These are phyloP conservation scores for Pyricularia pennisetigena DNA, from an alignment of 2,329 filamentous ascomycete species.

Conservation along the genomic window DNA sequence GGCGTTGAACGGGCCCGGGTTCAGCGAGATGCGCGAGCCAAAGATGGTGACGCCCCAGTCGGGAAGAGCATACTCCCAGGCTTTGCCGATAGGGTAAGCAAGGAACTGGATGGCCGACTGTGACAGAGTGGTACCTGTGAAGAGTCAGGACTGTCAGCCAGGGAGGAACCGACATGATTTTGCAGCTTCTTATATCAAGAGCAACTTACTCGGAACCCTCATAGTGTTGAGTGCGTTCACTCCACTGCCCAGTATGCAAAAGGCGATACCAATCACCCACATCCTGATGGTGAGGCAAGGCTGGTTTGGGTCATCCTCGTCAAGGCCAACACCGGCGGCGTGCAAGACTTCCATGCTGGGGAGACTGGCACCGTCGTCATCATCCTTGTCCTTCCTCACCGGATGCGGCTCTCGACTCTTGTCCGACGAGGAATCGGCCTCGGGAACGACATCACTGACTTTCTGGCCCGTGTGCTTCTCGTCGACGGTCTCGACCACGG, in stretches of 20 bases:
- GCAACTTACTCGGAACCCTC: not conserved
- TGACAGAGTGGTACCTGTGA: slow-evolving; percentile 21
- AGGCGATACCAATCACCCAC: slow-evolving; percentile 27
- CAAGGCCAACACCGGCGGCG: slow-evolving; percentile 20
- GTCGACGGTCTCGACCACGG: not conserved
- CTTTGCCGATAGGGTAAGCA: slow-evolving; percentile 31
- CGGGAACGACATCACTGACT: not conserved
- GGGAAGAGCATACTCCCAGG: slow-evolving; percentile 22
- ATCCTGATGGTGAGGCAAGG: slow-evolving; percentile 26
- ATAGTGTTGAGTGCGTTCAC: slow-evolving; percentile 32
- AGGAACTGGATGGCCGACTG: slow-evolving; percentile 29
- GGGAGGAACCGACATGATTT: slow-evolving; percentile 31
- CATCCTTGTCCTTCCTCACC: not conserved
- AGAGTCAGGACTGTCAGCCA: slow-evolving; percentile 17
- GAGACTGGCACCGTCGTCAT: slow-evolving; percentile 6
- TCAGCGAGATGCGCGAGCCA: slow-evolving; percentile 20
- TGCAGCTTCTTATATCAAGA: slow-evolving; percentile 7
- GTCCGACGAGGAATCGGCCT: not conserved
- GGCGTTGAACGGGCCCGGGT: slow-evolving; percentile 28
- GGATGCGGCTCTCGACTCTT: not conserved
- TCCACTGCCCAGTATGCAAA: slow-evolving; percentile 24
- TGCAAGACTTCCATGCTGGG: slow-evolving; percentile 15
- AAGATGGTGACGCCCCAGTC: slow-evolving; percentile 18
- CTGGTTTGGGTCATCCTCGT: slow-evolving; percentile 16
- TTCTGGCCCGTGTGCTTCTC: slow-evolving; percentile 4